A percentile compares a stretch with the other conserved stretches of the same genome.
These are phyloP conservation scores for Saccharomyces paradoxus DNA, from an alignment of 805 yeast genomes.

Conservation along the genomic window DNA sequence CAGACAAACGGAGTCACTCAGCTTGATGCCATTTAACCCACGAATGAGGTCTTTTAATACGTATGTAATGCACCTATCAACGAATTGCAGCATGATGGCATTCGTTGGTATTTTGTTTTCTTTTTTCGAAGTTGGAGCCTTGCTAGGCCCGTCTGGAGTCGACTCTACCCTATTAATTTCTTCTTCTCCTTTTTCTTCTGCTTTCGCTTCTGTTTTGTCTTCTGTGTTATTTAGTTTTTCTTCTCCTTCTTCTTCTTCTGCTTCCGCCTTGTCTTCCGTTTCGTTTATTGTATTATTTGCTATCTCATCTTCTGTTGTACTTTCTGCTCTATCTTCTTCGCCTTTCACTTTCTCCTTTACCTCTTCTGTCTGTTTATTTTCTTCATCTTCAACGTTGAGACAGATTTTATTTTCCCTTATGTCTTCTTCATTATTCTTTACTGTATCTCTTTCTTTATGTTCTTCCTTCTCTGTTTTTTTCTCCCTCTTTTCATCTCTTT, in stretches of 20 bases:
- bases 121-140: not conserved
- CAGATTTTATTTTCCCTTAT: too few relatives aligned
- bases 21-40: constrained; percentile 31
- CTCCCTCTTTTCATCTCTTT: not conserved
- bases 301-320: not conserved
- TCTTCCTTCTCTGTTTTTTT: not conserved
- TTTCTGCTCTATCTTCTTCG: not conserved
- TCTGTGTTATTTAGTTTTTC: not conserved
- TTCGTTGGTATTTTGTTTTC: constrained; percentile 8
- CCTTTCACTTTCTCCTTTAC: not conserved
- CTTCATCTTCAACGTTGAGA: too few relatives aligned
- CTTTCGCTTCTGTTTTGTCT: not conserved
- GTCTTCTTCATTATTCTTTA: not conserved
- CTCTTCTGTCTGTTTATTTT: not conserved
- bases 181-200: not conserved
- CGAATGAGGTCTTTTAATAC: constrained; percentile 22
- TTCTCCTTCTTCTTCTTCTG: not conserved
- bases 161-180: too few relatives aligned
- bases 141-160: not conserved
- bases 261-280: not conserved
- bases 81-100: constrained; percentile 30
- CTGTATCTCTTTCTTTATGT: too few relatives aligned
- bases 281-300: not conserved
- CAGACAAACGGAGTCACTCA: constrained; percentile 60
- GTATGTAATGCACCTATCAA: constrained; percentile 27